Conservation (phyloP, 805 yeast genomes). For the Candida ulmi region DNA sequence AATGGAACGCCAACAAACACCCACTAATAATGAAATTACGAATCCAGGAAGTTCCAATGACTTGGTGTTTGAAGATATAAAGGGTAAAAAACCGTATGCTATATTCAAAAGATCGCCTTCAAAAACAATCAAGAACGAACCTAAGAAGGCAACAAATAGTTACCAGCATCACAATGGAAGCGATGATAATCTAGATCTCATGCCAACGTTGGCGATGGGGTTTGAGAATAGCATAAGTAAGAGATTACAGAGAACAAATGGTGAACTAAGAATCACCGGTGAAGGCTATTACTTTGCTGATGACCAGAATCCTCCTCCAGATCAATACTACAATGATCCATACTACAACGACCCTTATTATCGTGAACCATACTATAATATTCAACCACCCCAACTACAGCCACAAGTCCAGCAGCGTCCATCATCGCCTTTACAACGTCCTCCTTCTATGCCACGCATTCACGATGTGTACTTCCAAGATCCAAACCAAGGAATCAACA, state of each 20-base stretch:
- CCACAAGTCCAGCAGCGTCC: background rate
- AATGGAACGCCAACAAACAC: too few species aligned
- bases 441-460: too few species aligned
- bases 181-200: constrained; percentile 18
- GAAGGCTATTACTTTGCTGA: constrained; percentile 17
- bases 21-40: too few species aligned
- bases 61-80: background rate
- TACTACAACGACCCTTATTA: background rate
- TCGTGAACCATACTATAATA: background rate
- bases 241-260: constrained; percentile 8
- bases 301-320: background rate
- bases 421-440: too few species aligned
- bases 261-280: constrained; percentile 21
- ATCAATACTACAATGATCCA: background rate
- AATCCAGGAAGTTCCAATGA: background rate
- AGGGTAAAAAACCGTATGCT: background rate
- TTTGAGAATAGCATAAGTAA: constrained; percentile 20
- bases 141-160: background rate
- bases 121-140: background rate
- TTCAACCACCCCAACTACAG: background rate
- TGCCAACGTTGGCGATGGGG: constrained; percentile 25
- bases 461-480: too few species aligned
- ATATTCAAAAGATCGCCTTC: background rate
- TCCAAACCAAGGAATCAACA: too few species aligned
- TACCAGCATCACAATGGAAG: constrained; percentile 12